These are phyloP conservation scores for Acer yangbiense DNA, from an alignment of 345 rosid genomes.

Conservation along the genomic window DNA sequence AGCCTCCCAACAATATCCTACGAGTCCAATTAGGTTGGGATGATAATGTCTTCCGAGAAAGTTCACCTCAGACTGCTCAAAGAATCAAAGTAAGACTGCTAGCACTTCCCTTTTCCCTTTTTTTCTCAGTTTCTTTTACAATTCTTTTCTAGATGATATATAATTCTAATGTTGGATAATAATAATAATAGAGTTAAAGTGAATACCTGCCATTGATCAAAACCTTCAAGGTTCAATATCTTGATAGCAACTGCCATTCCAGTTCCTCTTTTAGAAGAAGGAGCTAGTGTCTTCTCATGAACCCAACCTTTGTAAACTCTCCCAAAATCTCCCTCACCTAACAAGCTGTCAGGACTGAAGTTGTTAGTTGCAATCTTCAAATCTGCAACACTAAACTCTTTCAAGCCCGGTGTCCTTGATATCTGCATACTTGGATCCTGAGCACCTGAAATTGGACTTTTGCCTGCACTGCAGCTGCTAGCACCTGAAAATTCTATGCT, in stretches of 20 bases:
- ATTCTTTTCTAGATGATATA: no score
- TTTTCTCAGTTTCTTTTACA: no score
- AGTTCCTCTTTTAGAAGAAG: slow-evolving; percentile 48
- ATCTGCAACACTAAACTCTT: slow-evolving; percentile 47
- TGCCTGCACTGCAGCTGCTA: background rate
- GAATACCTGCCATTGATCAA: slow-evolving; percentile 79
- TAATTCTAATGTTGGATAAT: background rate
- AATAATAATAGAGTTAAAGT: background rate
- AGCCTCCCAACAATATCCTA: slow-evolving; percentile 87
- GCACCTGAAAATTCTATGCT: background rate
- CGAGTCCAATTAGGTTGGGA: slow-evolving; percentile 70
- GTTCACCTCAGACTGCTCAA: slow-evolving; percentile 74
- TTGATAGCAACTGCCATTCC: slow-evolving; percentile 80
- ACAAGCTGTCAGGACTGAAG: slow-evolving; percentile 58
- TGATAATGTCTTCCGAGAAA: slow-evolving; percentile 83
- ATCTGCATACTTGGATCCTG: no score
- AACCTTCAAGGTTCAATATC: slow-evolving; percentile 72
- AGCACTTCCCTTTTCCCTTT: no score
- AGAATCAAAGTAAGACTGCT: background rate
- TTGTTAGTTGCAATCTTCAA: slow-evolving; percentile 61
- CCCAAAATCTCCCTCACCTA: slow-evolving; percentile 90
- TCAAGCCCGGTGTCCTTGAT: background rate
- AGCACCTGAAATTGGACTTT: background rate
- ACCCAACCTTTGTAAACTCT: slow-evolving; percentile 86
- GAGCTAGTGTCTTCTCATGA: slow-evolving; percentile 57